Base-by-base conservation (phyloP, 169 alveolate genomes). In the Plasmodium gaboni region DNA sequence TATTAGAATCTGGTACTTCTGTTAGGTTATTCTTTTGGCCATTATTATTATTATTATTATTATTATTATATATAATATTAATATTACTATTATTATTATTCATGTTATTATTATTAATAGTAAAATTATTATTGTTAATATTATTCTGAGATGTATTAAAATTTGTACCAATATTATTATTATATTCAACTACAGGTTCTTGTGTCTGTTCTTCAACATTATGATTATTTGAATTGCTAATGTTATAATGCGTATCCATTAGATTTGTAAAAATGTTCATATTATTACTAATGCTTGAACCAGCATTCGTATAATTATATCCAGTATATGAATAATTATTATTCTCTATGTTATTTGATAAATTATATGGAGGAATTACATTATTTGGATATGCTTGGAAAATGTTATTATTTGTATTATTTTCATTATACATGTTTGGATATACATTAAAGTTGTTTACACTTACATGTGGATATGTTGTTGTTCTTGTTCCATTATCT, bases 341-440 rank as follows among this genome's bases (percentile, higher is more conserved):
- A 32, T 10, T 53, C 22, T 8, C 19, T 9, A 13, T 26, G 38
- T 65, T 78, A 42, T 67, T 64, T 51, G n/a, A 57, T 44, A 64
- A 78, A 17, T 57, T 60, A 59, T 7, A 78, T n/a, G 19, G 69
- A 44, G 17, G 60, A 6, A 70, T 38, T 32, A 65, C 8, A 24
- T 65, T 42, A 51, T 15, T 76, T 32, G 46, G 67, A 46, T 65
- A 17, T 28, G 15, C 46, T 38, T 38, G 46, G 46, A 38, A 38
- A 38, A 38, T 38, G 46, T 26, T 59, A 42, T 51, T 24, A 19
- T 48, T 12, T 48, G 1, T 76, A 63, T 38, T 38, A 38, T 38
- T 38, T 38, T 38, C 46, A 65, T 78, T 78, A 78, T 78, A 57
- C 2, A 63, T 24, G 64, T 74, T 74, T 76, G 46, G 46, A 38